A percentile compares a stretch with the other conserved stretches of the same genome.
Evolutionary conservation across 257 asterid genomes (phyloP).

Genomic region (Gentiana macrophylla): DNA sequence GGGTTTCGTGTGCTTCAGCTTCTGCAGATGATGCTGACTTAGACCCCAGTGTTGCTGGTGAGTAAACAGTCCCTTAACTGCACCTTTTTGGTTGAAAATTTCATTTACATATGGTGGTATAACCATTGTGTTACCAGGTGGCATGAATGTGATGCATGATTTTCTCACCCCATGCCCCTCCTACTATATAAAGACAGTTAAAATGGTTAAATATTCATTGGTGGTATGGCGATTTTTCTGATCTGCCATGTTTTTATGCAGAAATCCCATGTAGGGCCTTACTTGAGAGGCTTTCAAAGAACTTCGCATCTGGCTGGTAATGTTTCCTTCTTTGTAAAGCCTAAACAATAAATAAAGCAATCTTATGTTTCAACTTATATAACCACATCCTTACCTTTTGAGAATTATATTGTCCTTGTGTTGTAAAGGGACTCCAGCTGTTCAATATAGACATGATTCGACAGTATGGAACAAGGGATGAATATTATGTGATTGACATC

Average conservation of each 20-base stretch:
- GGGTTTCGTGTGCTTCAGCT: constrained; percentile 84
- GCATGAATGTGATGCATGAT: not conserved
- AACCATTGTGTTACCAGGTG: no score
- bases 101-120: no score
- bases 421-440: constrained; percentile 69
- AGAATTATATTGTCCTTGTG: not conserved
- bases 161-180: not conserved
- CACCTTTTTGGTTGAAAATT: not conserved
- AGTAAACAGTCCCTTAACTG: constrained; percentile 10
- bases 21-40: constrained; percentile 69
- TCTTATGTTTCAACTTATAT: not conserved
- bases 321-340: not conserved
- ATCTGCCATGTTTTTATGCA: constrained; percentile 18
- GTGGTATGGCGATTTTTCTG: no score
- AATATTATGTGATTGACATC: constrained; percentile 76
- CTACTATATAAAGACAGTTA: no score
- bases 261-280: constrained; percentile 86
- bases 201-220: no score
- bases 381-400: not conserved
- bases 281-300: constrained; percentile 82
- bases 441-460: constrained; percentile 91
- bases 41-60: constrained; percentile 78
- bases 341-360: not conserved
- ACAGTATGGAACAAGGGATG: constrained; percentile 69
- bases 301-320: constrained; percentile 70